These are phyloP conservation scores for Suhomyces xylopsoci DNA, from an alignment of 805 yeast genomes.

Conservation along the genomic window DNA sequence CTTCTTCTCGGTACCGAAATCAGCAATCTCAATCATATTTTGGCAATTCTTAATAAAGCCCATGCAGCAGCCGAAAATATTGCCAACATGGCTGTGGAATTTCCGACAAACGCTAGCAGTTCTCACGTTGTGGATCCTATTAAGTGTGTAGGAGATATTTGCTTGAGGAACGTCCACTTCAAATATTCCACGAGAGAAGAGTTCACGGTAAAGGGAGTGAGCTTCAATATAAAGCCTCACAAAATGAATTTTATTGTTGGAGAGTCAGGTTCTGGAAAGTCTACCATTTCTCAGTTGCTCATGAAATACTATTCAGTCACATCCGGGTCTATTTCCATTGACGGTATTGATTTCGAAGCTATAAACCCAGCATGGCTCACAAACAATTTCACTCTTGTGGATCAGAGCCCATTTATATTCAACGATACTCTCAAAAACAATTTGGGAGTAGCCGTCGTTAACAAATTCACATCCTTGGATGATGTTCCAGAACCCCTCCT, in stretches of 20 bases:
- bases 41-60: constrained; percentile 68
- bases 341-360: constrained; percentile 44
- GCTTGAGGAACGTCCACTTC: constrained; percentile 57
- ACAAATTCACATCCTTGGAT: constrained; percentile 16
- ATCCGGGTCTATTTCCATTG: constrained; percentile 58
- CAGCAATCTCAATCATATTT: constrained; percentile 51
- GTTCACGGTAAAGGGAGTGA: constrained; percentile 46
- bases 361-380: constrained; percentile 53
- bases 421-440: constrained; percentile 62
- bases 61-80: constrained; percentile 54
- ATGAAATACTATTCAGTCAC: constrained; percentile 52
- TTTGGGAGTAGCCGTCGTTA: constrained; percentile 48
- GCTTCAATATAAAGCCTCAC: constrained; percentile 44
- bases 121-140: background rate
- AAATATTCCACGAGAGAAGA: constrained; percentile 57
- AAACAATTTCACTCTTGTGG: constrained; percentile 66
- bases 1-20: constrained; percentile 65
- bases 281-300: constrained; percentile 67
- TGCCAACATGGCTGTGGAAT: background rate
- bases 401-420: constrained; percentile 67
- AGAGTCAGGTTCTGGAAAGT: constrained; percentile 89
- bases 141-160: constrained; percentile 45
- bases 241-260: constrained; percentile 70
- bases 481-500: constrained; percentile 19
- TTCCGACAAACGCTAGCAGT: background rate